phyloP scores from a whole-genome alignment of 1,139 yeast genomes.

The Spencermartinsiella ligniputridi region DNA sequence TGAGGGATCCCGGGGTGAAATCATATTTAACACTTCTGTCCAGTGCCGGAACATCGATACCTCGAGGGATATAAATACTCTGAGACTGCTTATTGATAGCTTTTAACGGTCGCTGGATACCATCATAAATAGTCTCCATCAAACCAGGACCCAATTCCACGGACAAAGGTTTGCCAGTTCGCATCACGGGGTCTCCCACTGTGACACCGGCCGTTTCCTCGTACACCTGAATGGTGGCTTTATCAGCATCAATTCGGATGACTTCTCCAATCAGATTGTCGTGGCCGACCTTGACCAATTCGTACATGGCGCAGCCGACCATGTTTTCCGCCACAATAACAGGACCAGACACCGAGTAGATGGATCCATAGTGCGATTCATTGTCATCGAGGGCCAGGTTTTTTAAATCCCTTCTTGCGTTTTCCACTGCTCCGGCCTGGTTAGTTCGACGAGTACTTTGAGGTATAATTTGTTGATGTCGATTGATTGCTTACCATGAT shows the following conservation, averaged over 20 bases:
- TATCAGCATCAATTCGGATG: slow-evolving; percentile 91
- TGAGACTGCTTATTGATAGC: slow-evolving; percentile 82
- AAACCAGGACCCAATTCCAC: slow-evolving; percentile 99
- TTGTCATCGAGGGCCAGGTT: slow-evolving; percentile 74
- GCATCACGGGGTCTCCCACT: slow-evolving; percentile 95
- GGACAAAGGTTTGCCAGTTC: slow-evolving; percentile 97
- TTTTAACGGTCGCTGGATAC: slow-evolving; percentile 97
- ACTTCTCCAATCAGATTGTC: slow-evolving; percentile 97
- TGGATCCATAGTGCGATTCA: slow-evolving; percentile 75
- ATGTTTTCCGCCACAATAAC: slow-evolving; percentile 96
- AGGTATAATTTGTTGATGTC: too few species aligned
- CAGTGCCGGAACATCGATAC: slow-evolving; percentile 93
- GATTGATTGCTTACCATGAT: too few species aligned
- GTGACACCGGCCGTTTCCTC: slow-evolving; percentile 99
- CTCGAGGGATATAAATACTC: slow-evolving; percentile 96
- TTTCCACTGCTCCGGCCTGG: slow-evolving; percentile 93
- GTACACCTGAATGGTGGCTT: slow-evolving; percentile 96
- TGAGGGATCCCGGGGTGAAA: slow-evolving; percentile 71
- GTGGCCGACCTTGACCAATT: slow-evolving; percentile 92
- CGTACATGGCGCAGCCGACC: slow-evolving; percentile 99
- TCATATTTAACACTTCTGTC: slow-evolving; percentile 79
- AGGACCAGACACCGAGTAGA: slow-evolving; percentile 95
- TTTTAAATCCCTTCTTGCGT: slow-evolving; percentile 91
- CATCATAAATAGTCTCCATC: slow-evolving; percentile 98
- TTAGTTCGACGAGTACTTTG: too few species aligned